Evolutionary conservation across 1,284 basidiomycete species (phyloP).

Genomic region (Tilletia caries): DNA sequence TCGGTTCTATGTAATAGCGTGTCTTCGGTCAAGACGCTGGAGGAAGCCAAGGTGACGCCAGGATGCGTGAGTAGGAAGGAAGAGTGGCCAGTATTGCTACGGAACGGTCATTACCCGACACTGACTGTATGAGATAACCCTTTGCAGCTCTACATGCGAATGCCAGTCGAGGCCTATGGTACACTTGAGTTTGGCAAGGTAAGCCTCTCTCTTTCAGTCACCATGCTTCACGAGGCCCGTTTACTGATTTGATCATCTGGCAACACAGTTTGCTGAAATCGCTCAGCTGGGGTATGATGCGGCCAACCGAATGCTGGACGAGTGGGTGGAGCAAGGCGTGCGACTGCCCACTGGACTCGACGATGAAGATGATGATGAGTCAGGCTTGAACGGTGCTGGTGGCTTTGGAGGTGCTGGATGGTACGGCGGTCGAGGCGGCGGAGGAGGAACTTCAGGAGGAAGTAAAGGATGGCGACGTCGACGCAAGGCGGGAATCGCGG

Average conservation of each 20-base stretch:
- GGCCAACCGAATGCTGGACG: slow-evolving; percentile 69
- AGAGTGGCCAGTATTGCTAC: too few species aligned
- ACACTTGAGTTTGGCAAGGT: slow-evolving; percentile 57
- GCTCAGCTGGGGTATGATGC: slow-evolving; percentile 76
- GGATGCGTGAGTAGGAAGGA: slow-evolving; percentile 63
- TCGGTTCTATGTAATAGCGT: slow-evolving; percentile 57
- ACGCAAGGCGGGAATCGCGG: slow-evolving; percentile 6
- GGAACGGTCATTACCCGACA: too few species aligned
- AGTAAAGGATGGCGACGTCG: neutral
- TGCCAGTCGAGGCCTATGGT: slow-evolving; percentile 68
- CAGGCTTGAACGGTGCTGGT: neutral
- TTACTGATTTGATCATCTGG: slow-evolving; percentile 57
- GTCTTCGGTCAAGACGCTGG: slow-evolving; percentile 87
- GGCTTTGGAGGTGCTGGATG: neutral
- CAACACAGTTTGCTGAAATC: slow-evolving; percentile 62
- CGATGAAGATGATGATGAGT: slow-evolving; percentile 6
- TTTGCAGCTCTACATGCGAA: slow-evolving; percentile 71
- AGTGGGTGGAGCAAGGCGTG: slow-evolving; percentile 73
- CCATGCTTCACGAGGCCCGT: neutral
- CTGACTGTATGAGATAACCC: too few species aligned
- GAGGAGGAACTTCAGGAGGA: neutral
- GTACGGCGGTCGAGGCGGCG: neutral
- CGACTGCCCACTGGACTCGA: slow-evolving; percentile 65
- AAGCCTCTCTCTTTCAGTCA: neutral
- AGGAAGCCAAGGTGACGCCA: slow-evolving; percentile 84